Evolutionary conservation across 495 filamentous ascomycete genomes (phyloP).

Genomic region (Polyplosphaeria fusca): DNA sequence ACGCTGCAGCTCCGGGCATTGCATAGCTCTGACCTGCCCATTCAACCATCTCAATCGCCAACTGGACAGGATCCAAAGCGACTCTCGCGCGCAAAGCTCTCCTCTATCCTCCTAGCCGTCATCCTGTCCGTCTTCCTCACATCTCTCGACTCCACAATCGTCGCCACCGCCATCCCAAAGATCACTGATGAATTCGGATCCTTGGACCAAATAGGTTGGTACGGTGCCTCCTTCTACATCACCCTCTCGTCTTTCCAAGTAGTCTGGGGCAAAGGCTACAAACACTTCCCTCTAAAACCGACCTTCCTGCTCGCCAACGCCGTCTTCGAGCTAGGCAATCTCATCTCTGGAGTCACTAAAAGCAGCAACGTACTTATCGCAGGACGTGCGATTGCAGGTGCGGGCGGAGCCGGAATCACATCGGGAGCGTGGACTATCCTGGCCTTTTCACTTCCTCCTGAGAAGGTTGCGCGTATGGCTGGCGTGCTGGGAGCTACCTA

Average conservation of each 20-base stretch:
- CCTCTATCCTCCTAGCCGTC: not conserved
- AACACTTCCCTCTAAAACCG: not conserved
- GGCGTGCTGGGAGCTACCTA: slow-evolving; percentile 47
- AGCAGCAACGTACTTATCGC: slow-evolving; percentile 4
- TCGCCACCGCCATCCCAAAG: slow-evolving; percentile 13
- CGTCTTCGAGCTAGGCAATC: slow-evolving; percentile 16
- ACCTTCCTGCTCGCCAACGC: slow-evolving; percentile 6
- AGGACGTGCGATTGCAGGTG: slow-evolving; percentile 9
- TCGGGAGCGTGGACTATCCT: slow-evolving; percentile 3
- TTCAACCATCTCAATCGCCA: not conserved
- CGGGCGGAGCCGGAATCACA: slow-evolving; percentile 9
- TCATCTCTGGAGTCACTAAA: slow-evolving; percentile 12
- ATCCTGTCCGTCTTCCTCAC: slow-evolving; percentile 3
- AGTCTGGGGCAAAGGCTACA: slow-evolving; percentile 8
- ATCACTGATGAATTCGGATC: slow-evolving; percentile 19
- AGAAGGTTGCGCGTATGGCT: slow-evolving; percentile 38
- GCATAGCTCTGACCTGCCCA: not conserved
- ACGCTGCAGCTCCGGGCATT: not conserved
- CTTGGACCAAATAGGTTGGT: slow-evolving; percentile 15
- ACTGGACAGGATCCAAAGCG: not conserved
- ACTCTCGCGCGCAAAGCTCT: not conserved
- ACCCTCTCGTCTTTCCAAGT: not conserved
- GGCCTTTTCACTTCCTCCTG: slow-evolving; percentile 35
- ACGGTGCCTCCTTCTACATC: slow-evolving; percentile 9
- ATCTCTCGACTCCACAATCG: slow-evolving; percentile 11